Evolutionary conservation across 2,329 filamentous ascomycete species (phyloP).

Genomic region (Colletotrichum ledebouriae): DNA sequence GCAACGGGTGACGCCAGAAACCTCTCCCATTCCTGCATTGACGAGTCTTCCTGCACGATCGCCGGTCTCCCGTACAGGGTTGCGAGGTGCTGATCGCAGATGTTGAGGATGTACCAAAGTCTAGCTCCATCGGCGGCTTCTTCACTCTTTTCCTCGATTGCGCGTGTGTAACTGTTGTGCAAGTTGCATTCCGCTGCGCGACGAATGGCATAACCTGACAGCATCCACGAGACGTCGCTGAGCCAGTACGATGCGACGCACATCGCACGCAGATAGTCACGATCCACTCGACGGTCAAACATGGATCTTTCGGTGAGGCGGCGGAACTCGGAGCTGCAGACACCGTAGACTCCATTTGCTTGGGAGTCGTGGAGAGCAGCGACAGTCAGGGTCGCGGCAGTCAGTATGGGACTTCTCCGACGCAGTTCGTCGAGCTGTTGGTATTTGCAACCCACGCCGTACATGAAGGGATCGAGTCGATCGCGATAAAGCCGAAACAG

Average conservation of each 20-base stretch:
- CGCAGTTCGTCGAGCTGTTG: constrained; percentile 64
- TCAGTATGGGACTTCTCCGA: constrained; percentile 66
- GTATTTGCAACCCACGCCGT: constrained; percentile 64
- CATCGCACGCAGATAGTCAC: constrained; percentile 69
- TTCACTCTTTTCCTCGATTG: constrained; percentile 54
- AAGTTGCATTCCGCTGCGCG: constrained; percentile 63
- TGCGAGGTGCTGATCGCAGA: constrained; percentile 73
- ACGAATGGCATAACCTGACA: constrained; percentile 67
- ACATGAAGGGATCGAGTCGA: constrained; percentile 64
- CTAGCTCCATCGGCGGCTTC: constrained; percentile 67
- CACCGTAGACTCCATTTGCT: constrained; percentile 63
- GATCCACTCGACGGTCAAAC: constrained; percentile 52
- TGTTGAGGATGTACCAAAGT: constrained; percentile 72
- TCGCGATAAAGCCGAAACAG: constrained; percentile 65
- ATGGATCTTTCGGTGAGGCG: constrained; percentile 63
- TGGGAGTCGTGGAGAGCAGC: constrained; percentile 69
- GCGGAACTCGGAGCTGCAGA: constrained; percentile 68
- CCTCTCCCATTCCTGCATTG: constrained; percentile 69
- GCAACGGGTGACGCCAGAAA: constrained; percentile 66
- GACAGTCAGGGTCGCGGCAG: constrained; percentile 68
- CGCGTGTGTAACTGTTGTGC: constrained; percentile 57
- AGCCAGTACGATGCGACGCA: constrained; percentile 74
- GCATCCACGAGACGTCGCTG: constrained; percentile 72
- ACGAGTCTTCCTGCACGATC: constrained; percentile 69
- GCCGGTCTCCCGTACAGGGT: constrained; percentile 72